phyloP scores from a whole-genome alignment of 2,329 filamentous ascomycete species.

The Xylaria sp. region DNA sequence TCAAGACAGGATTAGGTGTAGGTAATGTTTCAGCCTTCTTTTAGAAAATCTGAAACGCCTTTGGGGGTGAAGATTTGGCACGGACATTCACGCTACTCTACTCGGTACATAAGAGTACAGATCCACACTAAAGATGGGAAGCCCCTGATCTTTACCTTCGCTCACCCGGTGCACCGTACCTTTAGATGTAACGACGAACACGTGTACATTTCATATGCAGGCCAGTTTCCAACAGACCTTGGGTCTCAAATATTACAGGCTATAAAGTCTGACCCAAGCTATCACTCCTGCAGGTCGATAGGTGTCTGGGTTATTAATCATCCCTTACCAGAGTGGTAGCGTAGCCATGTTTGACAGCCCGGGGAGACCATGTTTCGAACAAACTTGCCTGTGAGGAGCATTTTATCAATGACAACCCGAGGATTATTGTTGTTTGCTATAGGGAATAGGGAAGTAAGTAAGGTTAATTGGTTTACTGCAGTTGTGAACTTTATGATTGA shows the following conservation, averaged over 20 bases:
- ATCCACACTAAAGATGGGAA: not conserved
- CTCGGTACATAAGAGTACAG: not conserved
- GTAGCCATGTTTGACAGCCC: not conserved
- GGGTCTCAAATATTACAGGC: too few species aligned
- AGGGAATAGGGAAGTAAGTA: not conserved
- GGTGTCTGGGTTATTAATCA: not conserved
- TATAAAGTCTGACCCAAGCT: not conserved
- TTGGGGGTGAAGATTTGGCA: not conserved
- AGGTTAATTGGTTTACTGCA: not conserved
- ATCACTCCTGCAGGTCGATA: not conserved
- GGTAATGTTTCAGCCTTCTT: constrained; percentile 16
- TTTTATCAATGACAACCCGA: not conserved
- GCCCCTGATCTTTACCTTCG: not conserved
- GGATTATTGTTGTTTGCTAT: not conserved
- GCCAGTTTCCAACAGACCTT: too few species aligned
- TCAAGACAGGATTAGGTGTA: not conserved
- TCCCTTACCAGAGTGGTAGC: not conserved
- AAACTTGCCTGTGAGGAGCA: not conserved
- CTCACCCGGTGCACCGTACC: not conserved
- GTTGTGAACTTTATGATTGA: not conserved
- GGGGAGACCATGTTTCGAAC: not conserved
- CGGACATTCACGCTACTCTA: too few species aligned
- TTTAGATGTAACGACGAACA: not conserved
- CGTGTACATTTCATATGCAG: not conserved
- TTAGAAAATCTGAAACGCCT: not conserved